These are phyloP conservation scores for Ceratocystis lukuohia DNA, from an alignment of 2,329 filamentous ascomycete species.

Conservation along the genomic window DNA sequence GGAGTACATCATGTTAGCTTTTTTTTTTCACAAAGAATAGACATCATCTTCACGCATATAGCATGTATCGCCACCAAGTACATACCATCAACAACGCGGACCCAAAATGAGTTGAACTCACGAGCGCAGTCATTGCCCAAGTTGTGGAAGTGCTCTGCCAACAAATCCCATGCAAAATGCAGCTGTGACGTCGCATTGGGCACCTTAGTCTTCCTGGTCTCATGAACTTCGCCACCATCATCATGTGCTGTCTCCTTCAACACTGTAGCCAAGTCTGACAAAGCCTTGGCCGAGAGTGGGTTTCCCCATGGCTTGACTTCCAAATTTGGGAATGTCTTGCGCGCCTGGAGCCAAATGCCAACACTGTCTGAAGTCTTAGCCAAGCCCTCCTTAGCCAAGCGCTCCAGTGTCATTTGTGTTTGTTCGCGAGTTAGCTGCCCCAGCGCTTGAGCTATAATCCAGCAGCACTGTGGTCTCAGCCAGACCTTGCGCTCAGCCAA, in stretches of 20 bases:
- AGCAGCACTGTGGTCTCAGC: constrained; percentile 78
- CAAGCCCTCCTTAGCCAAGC: constrained; percentile 50
- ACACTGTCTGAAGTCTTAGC: constrained; percentile 77
- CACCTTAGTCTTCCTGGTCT: constrained; percentile 39
- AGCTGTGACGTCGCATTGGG: constrained; percentile 68
- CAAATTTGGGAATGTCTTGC: constrained; percentile 48
- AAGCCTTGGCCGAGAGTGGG: constrained; percentile 56
- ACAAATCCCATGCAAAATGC: constrained; percentile 76
- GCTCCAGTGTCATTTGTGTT: constrained; percentile 48
- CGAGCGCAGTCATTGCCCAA: constrained; percentile 29
- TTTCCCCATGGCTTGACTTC: constrained; percentile 63
- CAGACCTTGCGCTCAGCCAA: constrained; percentile 73
- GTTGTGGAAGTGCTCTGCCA: constrained; percentile 45
- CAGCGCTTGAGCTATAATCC: constrained; percentile 62
- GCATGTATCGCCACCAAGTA: constrained; percentile 19
- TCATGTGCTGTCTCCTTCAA: constrained; percentile 57
- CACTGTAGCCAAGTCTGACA: constrained; percentile 57
- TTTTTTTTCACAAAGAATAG: neutral
- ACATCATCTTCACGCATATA: neutral
- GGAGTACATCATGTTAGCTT: neutral
- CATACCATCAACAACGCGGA: constrained; percentile 71
- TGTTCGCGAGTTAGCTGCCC: constrained; percentile 46
- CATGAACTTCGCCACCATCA: constrained; percentile 29
- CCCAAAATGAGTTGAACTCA: constrained; percentile 69
- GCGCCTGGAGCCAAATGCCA: constrained; percentile 68